Base-by-base conservation (phyloP, 176 grass and related monocot genomes). In the Carex parvula region DNA sequence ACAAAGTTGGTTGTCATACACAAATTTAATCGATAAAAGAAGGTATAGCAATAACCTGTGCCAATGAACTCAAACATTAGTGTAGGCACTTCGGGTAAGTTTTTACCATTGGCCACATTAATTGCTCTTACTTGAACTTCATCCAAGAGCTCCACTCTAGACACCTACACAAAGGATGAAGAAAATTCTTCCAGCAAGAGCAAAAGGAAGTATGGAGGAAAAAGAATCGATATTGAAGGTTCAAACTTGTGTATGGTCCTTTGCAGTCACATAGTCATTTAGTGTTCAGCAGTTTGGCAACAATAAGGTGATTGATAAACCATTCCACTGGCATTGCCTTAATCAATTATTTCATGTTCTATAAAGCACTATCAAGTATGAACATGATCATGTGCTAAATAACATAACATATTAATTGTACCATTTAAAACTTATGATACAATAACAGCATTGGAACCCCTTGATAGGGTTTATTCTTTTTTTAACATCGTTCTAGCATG, bases 41-140 rank as follows among this genome's bases (percentile, higher is more conserved):
- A 82, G 22, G 64, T 41, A 85, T 26, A 81, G 11, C 42, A 74
- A 16, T 68, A 92, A 95, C 96, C 93, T 92, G 96, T 98, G 55
- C 96, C 96, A 89, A 98, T 90, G 71, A 98, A 98, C 83, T 98
- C 96, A 89, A 98, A 98, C 96, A 98, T 98, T 87, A 98, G 86
- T 24, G 96, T 98, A 0, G 96, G 93, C 59, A 89, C 88, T 92
- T 98, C 93, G 84, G 91, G 89, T 77, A 98, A 89, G n/a, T 53
- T 89, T 90, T 95, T 98, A 77, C 78, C 89, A 89, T 98, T 95
- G 58, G 93, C 96, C 32, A 89, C 67, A 72, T 98, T 98, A 85
- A 98, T 98, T 90, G 96, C 96, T 85, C 87, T 90, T 55, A 98
- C 88, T 91, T 98, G 96, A 92, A 98, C 96, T 86, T 95, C 96